These are phyloP conservation scores for Neurospora crassa DNA, from an alignment of 2,329 filamentous ascomycete genomes.

Conservation along the genomic window DNA sequence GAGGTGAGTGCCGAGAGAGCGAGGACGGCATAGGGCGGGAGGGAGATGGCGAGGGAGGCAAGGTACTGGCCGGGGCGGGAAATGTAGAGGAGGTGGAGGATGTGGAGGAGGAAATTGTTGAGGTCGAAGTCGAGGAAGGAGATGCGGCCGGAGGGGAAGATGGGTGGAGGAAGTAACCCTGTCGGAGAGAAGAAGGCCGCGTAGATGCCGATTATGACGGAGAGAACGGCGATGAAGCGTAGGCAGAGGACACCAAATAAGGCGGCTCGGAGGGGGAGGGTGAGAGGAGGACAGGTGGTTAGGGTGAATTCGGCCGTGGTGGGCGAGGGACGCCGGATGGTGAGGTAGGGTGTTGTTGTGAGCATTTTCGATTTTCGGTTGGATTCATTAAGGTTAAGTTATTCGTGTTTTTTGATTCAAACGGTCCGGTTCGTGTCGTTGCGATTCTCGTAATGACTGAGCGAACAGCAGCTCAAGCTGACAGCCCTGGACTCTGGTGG, in stretches of 20 bases:
- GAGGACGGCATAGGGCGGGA: slow-evolving; percentile 34
- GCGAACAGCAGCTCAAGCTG: background rate
- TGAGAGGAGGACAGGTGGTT: slow-evolving; percentile 59
- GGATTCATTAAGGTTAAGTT: background rate
- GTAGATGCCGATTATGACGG: slow-evolving; percentile 39
- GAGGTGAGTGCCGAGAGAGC: slow-evolving; percentile 2
- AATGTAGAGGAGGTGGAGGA: slow-evolving; percentile 10
- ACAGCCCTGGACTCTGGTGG: background rate
- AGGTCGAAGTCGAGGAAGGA: background rate
- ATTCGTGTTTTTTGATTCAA: too few relatives aligned
- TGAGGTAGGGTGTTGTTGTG: slow-evolving; percentile 49
- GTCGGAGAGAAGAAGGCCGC: slow-evolving; percentile 31
- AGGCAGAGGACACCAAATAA: slow-evolving; percentile 35
- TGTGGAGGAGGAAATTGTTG: slow-evolving; percentile 6
- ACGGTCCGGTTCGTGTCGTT: background rate
- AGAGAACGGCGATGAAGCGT: slow-evolving; percentile 28
- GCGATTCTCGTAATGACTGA: background rate
- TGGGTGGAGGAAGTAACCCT: slow-evolving; percentile 15
- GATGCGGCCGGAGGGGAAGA: slow-evolving; percentile 5
- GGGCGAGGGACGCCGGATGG: slow-evolving; percentile 61
- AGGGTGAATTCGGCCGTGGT: slow-evolving; percentile 91
- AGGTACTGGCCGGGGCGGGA: slow-evolving; percentile 24
- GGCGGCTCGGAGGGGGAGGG: slow-evolving; percentile 35
- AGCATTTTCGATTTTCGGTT: slow-evolving; percentile 40
- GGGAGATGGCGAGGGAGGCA: slow-evolving; percentile 21